Percentiles rank a stretch among this genome's conserved stretches.
Evolutionary conservation across 495 filamentous ascomycete genomes (phyloP).

Genomic region (Immersiella caudata): DNA sequence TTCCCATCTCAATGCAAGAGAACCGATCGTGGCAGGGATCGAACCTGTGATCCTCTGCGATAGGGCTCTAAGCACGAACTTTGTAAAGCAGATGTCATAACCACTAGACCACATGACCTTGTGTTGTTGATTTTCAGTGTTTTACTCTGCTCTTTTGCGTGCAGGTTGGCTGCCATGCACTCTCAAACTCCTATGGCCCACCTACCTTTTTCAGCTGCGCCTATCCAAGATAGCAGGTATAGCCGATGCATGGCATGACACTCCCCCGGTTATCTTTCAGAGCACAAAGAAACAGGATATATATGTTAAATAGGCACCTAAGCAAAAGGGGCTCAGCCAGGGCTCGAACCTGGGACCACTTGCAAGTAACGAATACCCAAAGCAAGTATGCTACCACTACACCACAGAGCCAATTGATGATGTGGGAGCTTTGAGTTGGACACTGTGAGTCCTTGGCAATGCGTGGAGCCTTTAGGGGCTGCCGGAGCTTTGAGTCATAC

Average conservation of each 20-base stretch:
- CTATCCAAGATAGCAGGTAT: no score
- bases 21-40: constrained; percentile 53
- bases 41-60: constrained; percentile 54
- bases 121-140: neutral
- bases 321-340: constrained; percentile 26
- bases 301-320: no score
- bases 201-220: no score
- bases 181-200: no score
- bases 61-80: constrained; percentile 1
- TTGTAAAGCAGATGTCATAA: constrained; percentile 49
- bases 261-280: no score
- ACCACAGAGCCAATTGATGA: constrained; percentile 25
- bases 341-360: constrained; percentile 36
- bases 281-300: no score
- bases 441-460: neutral
- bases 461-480: neutral
- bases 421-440: neutral
- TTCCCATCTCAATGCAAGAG: constrained; percentile 16
- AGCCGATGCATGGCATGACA: no score
- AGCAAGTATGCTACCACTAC: constrained; percentile 37
- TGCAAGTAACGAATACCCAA: constrained; percentile 24
- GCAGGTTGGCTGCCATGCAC: no score
- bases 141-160: no score
- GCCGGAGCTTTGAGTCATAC: neutral
- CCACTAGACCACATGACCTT: constrained; percentile 45